Base-by-base conservation (phyloP, 805 yeast genomes). In the Lachancea quebecensis region DNA sequence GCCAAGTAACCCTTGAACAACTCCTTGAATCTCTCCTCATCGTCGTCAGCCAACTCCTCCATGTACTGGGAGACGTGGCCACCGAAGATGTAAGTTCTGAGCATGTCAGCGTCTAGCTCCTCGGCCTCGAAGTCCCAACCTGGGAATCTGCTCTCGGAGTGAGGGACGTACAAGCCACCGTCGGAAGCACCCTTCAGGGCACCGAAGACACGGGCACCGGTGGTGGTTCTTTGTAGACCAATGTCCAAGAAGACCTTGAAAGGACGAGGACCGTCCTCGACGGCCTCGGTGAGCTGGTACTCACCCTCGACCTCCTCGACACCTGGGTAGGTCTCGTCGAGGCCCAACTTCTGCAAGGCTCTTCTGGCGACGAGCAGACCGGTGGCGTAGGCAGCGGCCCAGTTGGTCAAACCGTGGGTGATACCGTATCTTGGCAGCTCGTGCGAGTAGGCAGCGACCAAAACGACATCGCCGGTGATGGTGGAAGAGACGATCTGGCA, bases 41-140 rank as follows among this genome's bases (percentile, higher is more conserved):
- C 99, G 74, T 91, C 99, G 69, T 93, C 99, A 74, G 93, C 91
- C 72, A 93, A 86, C 81, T 91, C 98, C 82, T 93, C 99, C 96
- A 93, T 93, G 93, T 93, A 93, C 82, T 93, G 98, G 69, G 99
- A 83, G 69, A 93, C 90, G 85, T 93, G 99, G 75, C 98, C 98
- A 80, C 95, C 98, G 71, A 91, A 85, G 81, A 93, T 93, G 95
- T 93, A 93, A 77, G 87, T 88, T 88, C 97, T 88, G 74, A 93
- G 82, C 62, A 81, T 74, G 71, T 93, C 99, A 66, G 96, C 88
- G 71, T 93, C 99, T 66, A 93, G 82, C 79, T 93, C 99, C 80
- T 93, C 96, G 66, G 84, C 69, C 81, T 93, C 99, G 67, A 91
- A 87, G 75, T 93, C 99, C 95, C 91, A 93, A 79, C 99, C 99